phyloP scores from a whole-genome alignment of 495 filamentous ascomycete genomes.

The Chaetomium tenue region DNA sequence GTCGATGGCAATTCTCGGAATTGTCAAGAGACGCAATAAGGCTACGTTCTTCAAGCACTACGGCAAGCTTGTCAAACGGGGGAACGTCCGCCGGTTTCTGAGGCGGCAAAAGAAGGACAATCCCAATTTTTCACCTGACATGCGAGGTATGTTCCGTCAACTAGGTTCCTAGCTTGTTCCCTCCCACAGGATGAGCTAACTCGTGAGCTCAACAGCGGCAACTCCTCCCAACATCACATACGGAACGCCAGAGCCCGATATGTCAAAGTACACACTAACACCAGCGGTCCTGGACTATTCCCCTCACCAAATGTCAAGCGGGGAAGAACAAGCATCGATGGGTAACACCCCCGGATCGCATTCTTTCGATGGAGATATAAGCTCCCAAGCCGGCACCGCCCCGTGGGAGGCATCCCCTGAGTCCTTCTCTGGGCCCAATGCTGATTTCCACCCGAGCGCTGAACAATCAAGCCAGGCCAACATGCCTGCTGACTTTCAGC shows the following conservation, averaged over 20 bases:
- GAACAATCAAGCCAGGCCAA: neutral
- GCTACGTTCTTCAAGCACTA: conserved; percentile 22
- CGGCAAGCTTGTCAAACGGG: conserved; percentile 15
- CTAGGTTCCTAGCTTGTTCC: too few relatives aligned
- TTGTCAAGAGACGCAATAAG: conserved; percentile 28
- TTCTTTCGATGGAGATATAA: neutral
- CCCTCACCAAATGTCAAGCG: neutral
- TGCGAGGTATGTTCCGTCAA: neutral
- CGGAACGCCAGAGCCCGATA: conserved; percentile 22
- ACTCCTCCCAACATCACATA: conserved; percentile 19
- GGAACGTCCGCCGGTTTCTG: conserved; percentile 27
- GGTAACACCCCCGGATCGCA: neutral
- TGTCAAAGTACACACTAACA: neutral
- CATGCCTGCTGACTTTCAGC: neutral
- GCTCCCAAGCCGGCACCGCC: neutral
- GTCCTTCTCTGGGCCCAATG: neutral
- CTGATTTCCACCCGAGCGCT: neutral
- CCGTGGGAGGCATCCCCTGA: neutral
- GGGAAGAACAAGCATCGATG: neutral
- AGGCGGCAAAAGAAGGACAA: conserved; percentile 17
- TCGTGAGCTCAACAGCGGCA: neutral
- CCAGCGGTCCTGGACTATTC: neutral
- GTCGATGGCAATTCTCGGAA: conserved; percentile 28
- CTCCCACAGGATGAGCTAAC: neutral
- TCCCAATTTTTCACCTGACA: neutral